Conservation (phyloP, 345 rosid species). For the Citrus unshiu region DNA sequence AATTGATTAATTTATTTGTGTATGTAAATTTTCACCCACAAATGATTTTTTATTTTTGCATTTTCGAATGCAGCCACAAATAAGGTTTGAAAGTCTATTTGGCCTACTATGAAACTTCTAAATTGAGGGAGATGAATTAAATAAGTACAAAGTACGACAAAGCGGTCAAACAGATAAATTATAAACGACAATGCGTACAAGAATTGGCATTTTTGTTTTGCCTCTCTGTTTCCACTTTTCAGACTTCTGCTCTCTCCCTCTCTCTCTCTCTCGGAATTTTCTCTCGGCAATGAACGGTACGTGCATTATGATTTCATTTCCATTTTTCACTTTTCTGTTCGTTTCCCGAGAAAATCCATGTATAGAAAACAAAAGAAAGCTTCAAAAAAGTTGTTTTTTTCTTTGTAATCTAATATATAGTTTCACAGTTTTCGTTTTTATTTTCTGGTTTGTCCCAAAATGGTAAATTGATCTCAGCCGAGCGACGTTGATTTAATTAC, state of each 20-base stretch:
- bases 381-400: not conserved
- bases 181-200: not conserved
- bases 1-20: no score
- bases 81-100: no score
- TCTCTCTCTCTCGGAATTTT: not conserved
- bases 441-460: not conserved
- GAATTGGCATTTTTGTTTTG: not conserved
- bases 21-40: no score
- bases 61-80: no score
- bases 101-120: no score
- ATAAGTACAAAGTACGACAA: not conserved
- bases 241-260: not conserved
- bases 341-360: not conserved
- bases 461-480: not conserved
- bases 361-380: not conserved
- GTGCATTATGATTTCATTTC: not conserved
- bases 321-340: not conserved
- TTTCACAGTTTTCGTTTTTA: not conserved
- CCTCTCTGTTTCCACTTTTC: not conserved
- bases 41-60: no score
- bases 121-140: no score
- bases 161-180: not conserved
- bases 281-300: constrained; percentile 2
- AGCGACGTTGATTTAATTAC: not conserved
- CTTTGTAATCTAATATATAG: not conserved